A percentile compares a stretch with the other conserved stretches of the same genome.
Evolutionary conservation across 176 grass and related monocot species (phyloP).

Genomic region (Thalia dealbata): DNA sequence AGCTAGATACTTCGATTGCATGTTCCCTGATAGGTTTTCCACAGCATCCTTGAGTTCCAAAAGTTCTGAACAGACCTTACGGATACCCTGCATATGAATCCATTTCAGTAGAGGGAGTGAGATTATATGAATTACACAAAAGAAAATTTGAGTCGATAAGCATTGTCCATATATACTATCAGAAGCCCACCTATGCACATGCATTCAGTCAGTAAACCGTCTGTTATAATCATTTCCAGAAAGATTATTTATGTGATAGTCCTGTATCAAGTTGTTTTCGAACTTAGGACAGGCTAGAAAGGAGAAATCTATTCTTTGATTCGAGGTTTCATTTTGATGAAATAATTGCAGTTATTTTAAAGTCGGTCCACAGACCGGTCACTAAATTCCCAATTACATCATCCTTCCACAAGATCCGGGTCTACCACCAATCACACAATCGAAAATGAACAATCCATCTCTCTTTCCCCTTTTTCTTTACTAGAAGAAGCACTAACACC

Average conservation of each 20-base stretch:
- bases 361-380: not conserved
- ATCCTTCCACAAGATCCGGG: not conserved
- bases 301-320: not conserved
- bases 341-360: too few relatives aligned
- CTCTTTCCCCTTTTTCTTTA: not conserved
- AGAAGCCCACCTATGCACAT: too few relatives aligned
- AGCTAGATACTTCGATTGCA: slow-evolving; percentile 76
- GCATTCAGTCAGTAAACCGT: too few relatives aligned
- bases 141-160: not conserved
- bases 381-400: not conserved
- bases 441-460: not conserved
- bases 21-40: slow-evolving; percentile 77
- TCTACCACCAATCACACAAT: not conserved
- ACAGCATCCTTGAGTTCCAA: slow-evolving; percentile 97
- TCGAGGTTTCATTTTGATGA: not conserved
- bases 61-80: slow-evolving; percentile 82
- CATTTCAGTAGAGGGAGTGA: not conserved
- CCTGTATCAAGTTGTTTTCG: too few relatives aligned
- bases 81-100: slow-evolving; percentile 50
- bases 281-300: too few relatives aligned
- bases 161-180: not conserved
- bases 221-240: too few relatives aligned
- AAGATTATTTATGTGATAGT: too few relatives aligned
- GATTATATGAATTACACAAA: not conserved
- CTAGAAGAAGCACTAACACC: not conserved